phyloP scores from a whole-genome alignment of 78 protist species.

The Acrasis kona region DNA sequence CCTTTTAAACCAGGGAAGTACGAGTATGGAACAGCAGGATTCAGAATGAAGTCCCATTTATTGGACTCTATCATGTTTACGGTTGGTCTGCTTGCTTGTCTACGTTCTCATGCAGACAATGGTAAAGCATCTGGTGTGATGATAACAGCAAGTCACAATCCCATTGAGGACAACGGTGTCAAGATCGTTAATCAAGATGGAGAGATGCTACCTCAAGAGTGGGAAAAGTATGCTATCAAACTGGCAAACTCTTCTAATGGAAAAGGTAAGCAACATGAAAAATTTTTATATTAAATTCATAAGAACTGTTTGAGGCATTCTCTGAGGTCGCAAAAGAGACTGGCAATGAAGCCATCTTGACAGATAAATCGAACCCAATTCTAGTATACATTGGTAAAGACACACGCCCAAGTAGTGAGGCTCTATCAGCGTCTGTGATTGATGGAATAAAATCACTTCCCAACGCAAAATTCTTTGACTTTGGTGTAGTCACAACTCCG shows the following conservation, averaged over 20 bases:
- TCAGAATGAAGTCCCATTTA: neutral
- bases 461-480: neutral
- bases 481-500: conserved; percentile 55
- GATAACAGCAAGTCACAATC: conserved; percentile 71
- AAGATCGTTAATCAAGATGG: conserved; percentile 41
- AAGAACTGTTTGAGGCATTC: too few relatives aligned
- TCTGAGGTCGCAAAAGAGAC: neutral
- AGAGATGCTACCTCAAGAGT: conserved; percentile 27
- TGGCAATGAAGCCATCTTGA: neutral
- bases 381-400: conserved; percentile 12
- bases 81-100: conserved; percentile 25
- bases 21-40: conserved; percentile 42
- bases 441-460: neutral
- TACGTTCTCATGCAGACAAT: neutral
- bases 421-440: neutral
- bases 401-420: conserved; percentile 4
- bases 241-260: conserved; percentile 24
- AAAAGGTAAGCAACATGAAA: neutral
- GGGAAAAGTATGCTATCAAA: conserved; percentile 29
- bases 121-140: conserved; percentile 31
- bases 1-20: too few relatives aligned
- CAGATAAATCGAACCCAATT: neutral
- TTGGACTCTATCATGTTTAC: conserved; percentile 11
- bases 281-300: neutral
- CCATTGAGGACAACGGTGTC: conserved; percentile 44